Evolutionary conservation across 805 yeast genomes (phyloP).

Genomic region (Starmerella sp.): DNA sequence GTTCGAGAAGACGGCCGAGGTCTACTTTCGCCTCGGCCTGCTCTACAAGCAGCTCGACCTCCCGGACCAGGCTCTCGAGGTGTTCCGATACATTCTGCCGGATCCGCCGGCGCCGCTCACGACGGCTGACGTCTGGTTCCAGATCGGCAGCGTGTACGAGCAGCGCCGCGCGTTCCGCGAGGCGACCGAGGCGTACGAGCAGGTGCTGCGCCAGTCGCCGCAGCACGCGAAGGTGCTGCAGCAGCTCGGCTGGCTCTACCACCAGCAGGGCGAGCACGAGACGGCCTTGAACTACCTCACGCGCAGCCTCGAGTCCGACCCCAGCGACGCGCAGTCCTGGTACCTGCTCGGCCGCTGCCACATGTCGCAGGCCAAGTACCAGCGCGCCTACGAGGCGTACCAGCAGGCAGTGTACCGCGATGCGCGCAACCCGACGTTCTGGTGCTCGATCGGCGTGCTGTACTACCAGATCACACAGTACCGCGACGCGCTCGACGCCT

Average conservation of each 20-base stretch:
- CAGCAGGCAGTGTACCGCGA: slow-evolving; percentile 98
- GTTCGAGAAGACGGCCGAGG: slow-evolving; percentile 92
- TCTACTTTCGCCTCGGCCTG: slow-evolving; percentile 90
- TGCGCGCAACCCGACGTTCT: slow-evolving; percentile 92
- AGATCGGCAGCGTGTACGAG: slow-evolving; percentile 90
- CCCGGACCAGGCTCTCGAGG: slow-evolving; percentile 76
- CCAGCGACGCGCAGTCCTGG: slow-evolving; percentile 93
- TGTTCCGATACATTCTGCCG: slow-evolving; percentile 80
- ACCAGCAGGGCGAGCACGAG: slow-evolving; percentile 60
- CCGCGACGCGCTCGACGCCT: slow-evolving; percentile 94
- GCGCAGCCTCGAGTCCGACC: slow-evolving; percentile 81
- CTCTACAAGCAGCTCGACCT: slow-evolving; percentile 92
- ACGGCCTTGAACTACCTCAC: slow-evolving; percentile 70
- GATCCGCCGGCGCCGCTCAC: slow-evolving; percentile 94
- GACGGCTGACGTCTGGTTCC: slow-evolving; percentile 97
- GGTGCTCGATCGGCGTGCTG: slow-evolving; percentile 92
- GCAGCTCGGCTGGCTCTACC: slow-evolving; percentile 89
- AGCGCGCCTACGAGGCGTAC: slow-evolving; percentile 94
- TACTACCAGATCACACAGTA: slow-evolving; percentile 94
- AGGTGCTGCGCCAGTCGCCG: slow-evolving; percentile 79
- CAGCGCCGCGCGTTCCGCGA: slow-evolving; percentile 84
- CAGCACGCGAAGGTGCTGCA: slow-evolving; percentile 93
- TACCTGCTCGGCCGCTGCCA: slow-evolving; percentile 92
- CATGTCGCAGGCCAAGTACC: slow-evolving; percentile 90
- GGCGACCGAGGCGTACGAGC: slow-evolving; percentile 91